Base-by-base conservation (phyloP, 2,329 filamentous ascomycete species). In the Microdochium bolleyi region DNA sequence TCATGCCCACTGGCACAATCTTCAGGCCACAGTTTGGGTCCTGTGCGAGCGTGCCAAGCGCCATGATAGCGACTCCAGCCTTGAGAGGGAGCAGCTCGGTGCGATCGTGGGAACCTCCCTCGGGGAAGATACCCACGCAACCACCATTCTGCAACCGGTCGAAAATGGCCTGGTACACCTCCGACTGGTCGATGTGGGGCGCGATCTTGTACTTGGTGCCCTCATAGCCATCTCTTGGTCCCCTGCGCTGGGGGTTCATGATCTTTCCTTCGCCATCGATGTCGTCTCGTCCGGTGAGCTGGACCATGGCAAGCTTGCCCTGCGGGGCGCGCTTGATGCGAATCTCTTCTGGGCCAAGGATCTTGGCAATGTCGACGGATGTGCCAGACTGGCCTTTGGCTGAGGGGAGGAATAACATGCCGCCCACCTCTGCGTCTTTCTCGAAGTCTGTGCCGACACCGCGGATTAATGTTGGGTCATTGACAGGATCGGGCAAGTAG, bases 41-140 rank as follows among this genome's bases (percentile, higher is more conserved):
- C 53, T 90, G 85, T 4, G 89, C 90, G 51, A 97, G 76, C 1
- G 94, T 87, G 38, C 92, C 92, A 34, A 99, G 80, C 13, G 92
- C 94, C 92, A 99, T 99, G 64, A 99, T 94, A 54, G 94, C 94
- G 55, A 99, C 90, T 68, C 92, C 92, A 62, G 94, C 92, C 78
- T 97, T 97, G 57, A 97, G 76, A 22, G 94, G 92, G 44, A 97
- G 78, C 48, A 97, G 78, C 65, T 95, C 90, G 0, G 92, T 91
- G 56, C 92, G 85, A 68, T 97, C 92, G 70, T 97, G 92, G 66
- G 92, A 96, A 63, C 92, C 92, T 60, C 92, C 92, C 72, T 99
- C 92, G 2, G 92, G 92, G 69, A 97, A 99, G 64, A 99, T 96
- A 57, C 92, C 94, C 52, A 97, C 88, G 65, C 91, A 96, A 19